Conservation (phyloP, 2,329 filamentous ascomycete genomes). For the Diaporthe destruens region DNA sequence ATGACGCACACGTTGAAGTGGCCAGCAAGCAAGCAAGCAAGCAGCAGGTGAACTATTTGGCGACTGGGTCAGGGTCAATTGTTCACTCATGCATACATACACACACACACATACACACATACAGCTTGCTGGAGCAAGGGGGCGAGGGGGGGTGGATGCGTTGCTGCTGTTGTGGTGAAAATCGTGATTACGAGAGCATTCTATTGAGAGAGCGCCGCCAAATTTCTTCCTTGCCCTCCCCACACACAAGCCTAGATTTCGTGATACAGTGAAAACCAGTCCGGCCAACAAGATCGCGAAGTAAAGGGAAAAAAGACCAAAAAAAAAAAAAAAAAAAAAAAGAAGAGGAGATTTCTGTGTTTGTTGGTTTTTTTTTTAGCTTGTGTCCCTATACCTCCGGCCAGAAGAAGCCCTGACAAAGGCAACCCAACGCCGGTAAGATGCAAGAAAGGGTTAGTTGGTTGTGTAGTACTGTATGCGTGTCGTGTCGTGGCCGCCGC, state of each 20-base stretch:
- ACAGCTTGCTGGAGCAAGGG: neutral
- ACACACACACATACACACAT: neutral
- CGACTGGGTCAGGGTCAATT: conserved; percentile 20
- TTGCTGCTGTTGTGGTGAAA: conserved; percentile 15
- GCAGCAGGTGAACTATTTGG: conserved; percentile 6
- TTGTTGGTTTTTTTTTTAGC: no score
- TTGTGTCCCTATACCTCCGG: neutral
- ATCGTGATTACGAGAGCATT: conserved; percentile 34
- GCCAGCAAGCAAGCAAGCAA: conserved; percentile 16
- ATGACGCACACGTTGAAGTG: neutral
- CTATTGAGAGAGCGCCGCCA: conserved; percentile 27
- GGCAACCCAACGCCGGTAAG: conserved; percentile 31
- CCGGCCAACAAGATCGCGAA: neutral
- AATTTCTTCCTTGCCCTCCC: neutral
- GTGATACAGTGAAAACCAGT: conserved; percentile 10
- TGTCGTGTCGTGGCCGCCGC: neutral
- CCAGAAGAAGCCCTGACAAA: neutral
- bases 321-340: neutral
- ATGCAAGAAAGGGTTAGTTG: conserved; percentile 26
- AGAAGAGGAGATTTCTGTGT: conserved; percentile 32
- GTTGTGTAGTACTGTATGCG: neutral
- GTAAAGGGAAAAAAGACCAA: no score
- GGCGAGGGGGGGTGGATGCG: neutral
- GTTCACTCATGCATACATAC: neutral
- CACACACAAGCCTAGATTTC: conserved; percentile 9